Evolutionary conservation across 176 grass and related monocot species (phyloP).

Genomic region (Triticum timopheevii): DNA sequence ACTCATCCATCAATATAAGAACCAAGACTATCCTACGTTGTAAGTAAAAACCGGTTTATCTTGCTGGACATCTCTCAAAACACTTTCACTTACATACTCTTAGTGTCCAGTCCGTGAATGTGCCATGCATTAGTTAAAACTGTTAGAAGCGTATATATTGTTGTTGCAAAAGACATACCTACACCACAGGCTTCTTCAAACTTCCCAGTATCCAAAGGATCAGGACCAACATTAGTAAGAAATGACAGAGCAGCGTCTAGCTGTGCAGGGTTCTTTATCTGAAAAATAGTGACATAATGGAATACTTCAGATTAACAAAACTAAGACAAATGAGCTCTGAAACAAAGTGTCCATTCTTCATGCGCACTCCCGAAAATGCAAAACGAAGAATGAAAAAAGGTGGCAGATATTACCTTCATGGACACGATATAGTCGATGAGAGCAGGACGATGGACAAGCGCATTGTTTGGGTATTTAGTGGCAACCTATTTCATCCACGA

Average conservation of each 20-base stretch:
- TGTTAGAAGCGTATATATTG: constrained; percentile 14
- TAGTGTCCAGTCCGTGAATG: neutral
- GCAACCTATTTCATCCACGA: constrained; percentile 63
- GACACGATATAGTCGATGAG: constrained; percentile 69
- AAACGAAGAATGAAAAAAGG: neutral
- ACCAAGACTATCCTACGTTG: too few species aligned
- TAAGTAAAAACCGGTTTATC: too few species aligned
- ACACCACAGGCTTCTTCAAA: constrained; percentile 95
- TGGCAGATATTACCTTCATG: constrained; percentile 46
- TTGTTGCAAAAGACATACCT: constrained; percentile 45
- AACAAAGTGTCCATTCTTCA: constrained; percentile 1
- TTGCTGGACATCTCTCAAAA: too few species aligned
- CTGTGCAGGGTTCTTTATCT: constrained; percentile 88
- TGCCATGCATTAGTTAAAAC: constrained; percentile 1
- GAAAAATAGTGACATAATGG: constrained; percentile 5
- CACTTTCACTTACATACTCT: too few species aligned
- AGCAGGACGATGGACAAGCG: constrained; percentile 75
- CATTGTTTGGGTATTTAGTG: constrained; percentile 83
- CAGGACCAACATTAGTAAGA: constrained; percentile 63
- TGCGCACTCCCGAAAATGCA: neutral
- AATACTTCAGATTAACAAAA: neutral
- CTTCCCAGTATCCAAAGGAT: constrained; percentile 57
- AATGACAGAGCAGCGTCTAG: constrained; percentile 79
- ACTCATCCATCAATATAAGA: too few species aligned
- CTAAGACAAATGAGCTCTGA: neutral